A percentile compares a stretch with the other conserved stretches of the same genome.
Conservation (phyloP, 768 basidiomycete genomes). For the Lactifluus piperatus region DNA sequence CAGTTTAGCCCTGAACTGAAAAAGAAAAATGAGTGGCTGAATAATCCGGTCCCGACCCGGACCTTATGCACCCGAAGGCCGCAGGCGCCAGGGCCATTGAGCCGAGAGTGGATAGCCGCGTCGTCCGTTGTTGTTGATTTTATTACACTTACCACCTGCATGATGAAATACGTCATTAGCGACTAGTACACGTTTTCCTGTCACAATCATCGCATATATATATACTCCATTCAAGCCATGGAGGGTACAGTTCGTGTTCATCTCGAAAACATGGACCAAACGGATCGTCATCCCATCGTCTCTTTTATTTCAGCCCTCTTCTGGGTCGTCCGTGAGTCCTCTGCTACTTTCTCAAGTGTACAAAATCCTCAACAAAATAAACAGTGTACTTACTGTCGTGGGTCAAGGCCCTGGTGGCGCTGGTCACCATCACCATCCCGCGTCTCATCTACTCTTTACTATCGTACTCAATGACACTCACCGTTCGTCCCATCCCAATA, state of each 20-base stretch:
- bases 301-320: conserved; percentile 74
- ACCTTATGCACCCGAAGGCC: too few species aligned
- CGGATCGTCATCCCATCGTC: conserved; percentile 58
- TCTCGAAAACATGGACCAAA: conserved; percentile 14
- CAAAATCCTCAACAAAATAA: conserved; percentile 10
- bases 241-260: not conserved
- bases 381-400: conserved; percentile 79
- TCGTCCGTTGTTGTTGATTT: too few species aligned
- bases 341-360: not conserved
- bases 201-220: not conserved
- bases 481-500: conserved; percentile 34
- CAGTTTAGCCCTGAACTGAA: too few species aligned
- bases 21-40: too few species aligned
- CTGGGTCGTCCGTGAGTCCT: conserved; percentile 68
- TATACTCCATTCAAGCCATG: not conserved
- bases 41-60: too few species aligned
- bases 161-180: conserved; percentile 7
- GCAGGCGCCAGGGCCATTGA: too few species aligned
- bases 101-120: too few species aligned
- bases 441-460: conserved; percentile 67
- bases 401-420: conserved; percentile 62
- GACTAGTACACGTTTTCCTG: not conserved
- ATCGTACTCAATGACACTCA: conserved; percentile 85
- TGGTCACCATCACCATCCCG: conserved; percentile 78
- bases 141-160: not conserved